phyloP scores from a whole-genome alignment of 768 basidiomycete species.

The Podaxis carcinomalis region DNA sequence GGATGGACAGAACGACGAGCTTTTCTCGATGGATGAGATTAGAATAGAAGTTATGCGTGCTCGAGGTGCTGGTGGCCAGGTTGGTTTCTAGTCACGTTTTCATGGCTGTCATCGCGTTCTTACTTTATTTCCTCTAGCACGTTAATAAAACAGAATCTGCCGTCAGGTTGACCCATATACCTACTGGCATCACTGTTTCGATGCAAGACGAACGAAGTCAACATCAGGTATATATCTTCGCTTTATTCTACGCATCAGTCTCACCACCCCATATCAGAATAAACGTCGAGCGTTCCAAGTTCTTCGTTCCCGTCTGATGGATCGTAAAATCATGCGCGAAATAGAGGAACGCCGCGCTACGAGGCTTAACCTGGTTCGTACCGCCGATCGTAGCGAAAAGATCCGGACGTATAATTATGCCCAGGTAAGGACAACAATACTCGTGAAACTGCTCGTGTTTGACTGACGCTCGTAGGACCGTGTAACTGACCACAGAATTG shows the following conservation, averaged over 20 bases:
- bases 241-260: background rate
- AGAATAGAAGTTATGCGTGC: constrained; percentile 93
- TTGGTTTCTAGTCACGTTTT: constrained; percentile 23
- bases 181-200: constrained; percentile 90
- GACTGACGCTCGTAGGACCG: constrained; percentile 54
- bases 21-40: constrained; percentile 82
- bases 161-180: constrained; percentile 88
- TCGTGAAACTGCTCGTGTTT: background rate
- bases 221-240: constrained; percentile 61
- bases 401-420: constrained; percentile 95
- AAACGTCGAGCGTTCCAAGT: constrained; percentile 91
- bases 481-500: constrained; percentile 89
- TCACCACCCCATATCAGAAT: constrained; percentile 49
- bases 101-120: background rate
- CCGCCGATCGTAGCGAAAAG: constrained; percentile 88
- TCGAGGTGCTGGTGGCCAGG: constrained; percentile 96
- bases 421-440: constrained; percentile 45
- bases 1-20: constrained; percentile 52
- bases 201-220: constrained; percentile 99
- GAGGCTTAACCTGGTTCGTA: constrained; percentile 70
- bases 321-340: constrained; percentile 68
- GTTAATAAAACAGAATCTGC: constrained; percentile 99
- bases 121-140: constrained; percentile 47
- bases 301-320: constrained; percentile 80
- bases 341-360: constrained; percentile 65